phyloP scores from a whole-genome alignment of 2,329 filamentous ascomycete species.

The Chalara sp. region DNA sequence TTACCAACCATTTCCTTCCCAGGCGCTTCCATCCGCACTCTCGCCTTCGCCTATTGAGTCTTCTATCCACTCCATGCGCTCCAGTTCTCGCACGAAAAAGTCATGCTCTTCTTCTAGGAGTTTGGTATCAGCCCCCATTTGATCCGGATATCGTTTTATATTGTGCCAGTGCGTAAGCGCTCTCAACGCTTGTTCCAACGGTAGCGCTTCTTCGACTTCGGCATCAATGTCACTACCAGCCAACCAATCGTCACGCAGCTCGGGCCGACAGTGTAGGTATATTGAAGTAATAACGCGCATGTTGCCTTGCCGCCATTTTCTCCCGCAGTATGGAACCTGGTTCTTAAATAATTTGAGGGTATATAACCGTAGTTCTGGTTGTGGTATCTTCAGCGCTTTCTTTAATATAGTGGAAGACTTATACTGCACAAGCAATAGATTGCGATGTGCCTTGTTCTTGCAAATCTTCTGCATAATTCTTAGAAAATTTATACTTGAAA shows the following conservation, averaged over 20 bases:
- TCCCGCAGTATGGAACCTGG: constrained; percentile 94
- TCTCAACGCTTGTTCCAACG: constrained; percentile 82
- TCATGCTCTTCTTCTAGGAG: constrained; percentile 67
- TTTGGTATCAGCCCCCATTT: constrained; percentile 50
- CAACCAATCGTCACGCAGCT: constrained; percentile 92
- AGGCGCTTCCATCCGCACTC: constrained; percentile 21
- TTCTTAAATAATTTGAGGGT: constrained; percentile 98
- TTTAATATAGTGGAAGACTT: constrained; percentile 89
- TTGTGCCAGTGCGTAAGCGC: constrained; percentile 95
- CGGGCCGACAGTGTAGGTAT: constrained; percentile 87
- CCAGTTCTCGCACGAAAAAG: constrained; percentile 72
- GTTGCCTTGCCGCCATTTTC: constrained; percentile 96
- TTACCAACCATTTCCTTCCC: constrained; percentile 6
- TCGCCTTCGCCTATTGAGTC: constrained; percentile 20
- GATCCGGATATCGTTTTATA: constrained; percentile 71
- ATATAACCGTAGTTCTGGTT: constrained; percentile 81
- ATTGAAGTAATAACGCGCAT: constrained; percentile 98
- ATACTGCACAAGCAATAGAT: constrained; percentile 88
- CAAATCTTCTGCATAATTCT: constrained; percentile 97
- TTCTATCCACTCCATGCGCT: constrained; percentile 52
- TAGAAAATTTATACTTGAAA: constrained; percentile 89
- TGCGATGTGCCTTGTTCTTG: constrained; percentile 90
- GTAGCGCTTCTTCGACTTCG: constrained; percentile 87
- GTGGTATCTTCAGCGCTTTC: constrained; percentile 85
- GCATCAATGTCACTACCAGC: constrained; percentile 86